These are phyloP conservation scores for Deinandra increscens DNA, from an alignment of 129 eudicot species.

Conservation along the genomic window DNA sequence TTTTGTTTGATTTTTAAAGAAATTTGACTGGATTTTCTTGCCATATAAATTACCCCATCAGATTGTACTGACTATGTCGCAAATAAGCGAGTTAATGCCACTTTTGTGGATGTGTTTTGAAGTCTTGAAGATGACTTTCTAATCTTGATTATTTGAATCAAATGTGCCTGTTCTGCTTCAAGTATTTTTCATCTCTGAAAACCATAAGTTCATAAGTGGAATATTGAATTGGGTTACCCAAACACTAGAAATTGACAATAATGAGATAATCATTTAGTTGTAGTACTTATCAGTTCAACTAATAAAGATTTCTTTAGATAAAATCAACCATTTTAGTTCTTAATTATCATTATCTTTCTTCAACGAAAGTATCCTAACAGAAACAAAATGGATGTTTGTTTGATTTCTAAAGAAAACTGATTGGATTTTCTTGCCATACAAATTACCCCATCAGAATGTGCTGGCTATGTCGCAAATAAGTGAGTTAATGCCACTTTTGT, in stretches of 20 bases:
- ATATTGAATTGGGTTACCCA: background rate
- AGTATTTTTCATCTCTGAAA: background rate
- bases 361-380: background rate
- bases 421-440: background rate
- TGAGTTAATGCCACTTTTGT: background rate
- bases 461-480: background rate
- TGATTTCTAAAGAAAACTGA: background rate
- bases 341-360: background rate
- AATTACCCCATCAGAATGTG: background rate
- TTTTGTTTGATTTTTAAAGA: background rate
- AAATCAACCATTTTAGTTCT: background rate
- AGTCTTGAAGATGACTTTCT: background rate
- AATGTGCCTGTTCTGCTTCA: background rate
- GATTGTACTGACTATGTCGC: background rate
- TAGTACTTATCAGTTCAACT: background rate
- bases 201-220: background rate
- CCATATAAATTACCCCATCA: background rate
- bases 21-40: background rate
- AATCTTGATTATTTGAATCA: background rate
- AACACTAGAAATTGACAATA: too few species aligned
- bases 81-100: background rate
- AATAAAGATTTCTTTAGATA: background rate
- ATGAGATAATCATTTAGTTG: too few species aligned
- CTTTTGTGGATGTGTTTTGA: background rate
- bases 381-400: background rate